Evolutionary conservation across 2,329 filamentous ascomycete species (phyloP), one percentile per base, ranked within the genome.

Genomic region (Metarhizium guizhouense): DNA sequence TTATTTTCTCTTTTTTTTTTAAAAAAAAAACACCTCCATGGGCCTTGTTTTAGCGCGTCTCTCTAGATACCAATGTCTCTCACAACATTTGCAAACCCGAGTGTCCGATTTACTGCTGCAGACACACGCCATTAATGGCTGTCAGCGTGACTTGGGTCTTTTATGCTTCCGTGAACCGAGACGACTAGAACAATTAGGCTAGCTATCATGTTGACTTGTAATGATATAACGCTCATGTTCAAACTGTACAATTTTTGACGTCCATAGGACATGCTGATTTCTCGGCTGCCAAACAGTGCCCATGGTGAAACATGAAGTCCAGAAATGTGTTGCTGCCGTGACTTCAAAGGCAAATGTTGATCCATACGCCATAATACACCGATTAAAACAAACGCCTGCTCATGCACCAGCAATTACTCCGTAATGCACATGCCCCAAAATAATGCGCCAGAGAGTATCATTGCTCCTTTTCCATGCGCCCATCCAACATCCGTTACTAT

Each of bases 401-500:
- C 4, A 43, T 54, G 36, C 20, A 54, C 14, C 18, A 29, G 8
- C 34, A 49, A 30, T 7, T 30, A 32, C 52, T 42, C 32, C 18
- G 3, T 25, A 42, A 42, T 54, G 47, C 51, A 30, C 25, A 16
- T 14, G 10, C 48, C 6, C 10, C 20, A 5, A 18, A 45, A 8
- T 3, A 45, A 6, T 11, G 7, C 42, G 18, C 42, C 42, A 20
- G 42, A 5, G 6, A 25, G 16, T 20, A 45, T 20, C 11, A 20
- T 11, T 45, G 18, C 42, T 20, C 42, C 32, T 34, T 34, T 34
- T 40, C 38, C 13, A 14, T 40, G 38, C 14, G 11, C 38, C 38
- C 38, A 40, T 16, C 38, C 14, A 14, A 11, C 14, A 40, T 11
- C 38, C 14, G 11, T 52, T 14, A 36, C 32, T 55, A 96, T 70